Conservation (phyloP, 306 rosid genomes). For the Senna siamea region DNA sequence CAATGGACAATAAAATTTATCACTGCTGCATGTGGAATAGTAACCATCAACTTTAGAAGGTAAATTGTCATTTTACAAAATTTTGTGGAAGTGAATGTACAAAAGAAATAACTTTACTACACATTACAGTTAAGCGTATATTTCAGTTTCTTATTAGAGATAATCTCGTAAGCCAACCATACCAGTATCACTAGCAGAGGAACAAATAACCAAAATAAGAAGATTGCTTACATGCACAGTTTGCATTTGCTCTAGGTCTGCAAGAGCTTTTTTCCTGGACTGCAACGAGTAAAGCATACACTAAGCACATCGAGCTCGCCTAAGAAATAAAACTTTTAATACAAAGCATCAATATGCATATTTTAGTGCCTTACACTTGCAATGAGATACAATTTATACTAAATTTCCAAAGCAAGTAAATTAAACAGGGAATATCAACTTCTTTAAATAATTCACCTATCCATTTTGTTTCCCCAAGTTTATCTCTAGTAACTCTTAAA, state of each 20-base stretch:
- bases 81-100: not conserved
- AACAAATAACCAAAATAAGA: slow-evolving; percentile 10
- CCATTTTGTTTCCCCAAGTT: not conserved
- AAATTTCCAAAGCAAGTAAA: not conserved
- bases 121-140: not conserved
- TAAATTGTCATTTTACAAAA: not conserved
- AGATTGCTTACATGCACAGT: slow-evolving; percentile 57
- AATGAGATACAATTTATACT: not conserved
- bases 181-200: not conserved
- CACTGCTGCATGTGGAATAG: not conserved
- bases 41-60: not conserved
- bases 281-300: slow-evolving; percentile 36
- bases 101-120: not conserved
- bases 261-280: slow-evolving; percentile 73
- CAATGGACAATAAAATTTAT: not conserved
- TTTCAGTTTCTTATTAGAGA: not conserved
- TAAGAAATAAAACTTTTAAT: not conserved
- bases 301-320: not conserved
- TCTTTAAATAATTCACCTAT: not conserved
- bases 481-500: not conserved
- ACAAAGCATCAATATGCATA: not conserved
- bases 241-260: slow-evolving; percentile 75
- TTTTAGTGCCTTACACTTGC: not conserved
- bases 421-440: not conserved
- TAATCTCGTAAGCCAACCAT: not conserved